Base-by-base conservation (phyloP, 441 rosid species). In the Eruca vesicaria region DNA sequence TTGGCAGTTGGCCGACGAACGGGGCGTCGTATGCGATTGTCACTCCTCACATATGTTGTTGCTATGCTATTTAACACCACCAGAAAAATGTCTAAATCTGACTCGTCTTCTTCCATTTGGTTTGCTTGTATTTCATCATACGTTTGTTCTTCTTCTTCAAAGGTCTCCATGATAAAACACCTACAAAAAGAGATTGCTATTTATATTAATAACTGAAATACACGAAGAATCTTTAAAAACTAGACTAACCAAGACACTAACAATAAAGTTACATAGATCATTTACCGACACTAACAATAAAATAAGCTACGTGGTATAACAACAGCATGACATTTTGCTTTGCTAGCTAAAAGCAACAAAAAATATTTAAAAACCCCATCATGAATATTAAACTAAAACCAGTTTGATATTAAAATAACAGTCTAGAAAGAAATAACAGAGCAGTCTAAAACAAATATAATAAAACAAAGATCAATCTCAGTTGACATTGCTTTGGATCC, bases 71-170 rank as follows among this genome's bases (percentile, higher is more conserved):
- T 21, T 11, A 55, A 11, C 31, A 55, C 0, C 8, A 55, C 50
- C 50, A 43, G 50, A 7, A 43, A 5, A 14, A 43, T 43, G 50
- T 43, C 50, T 43, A 43, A 14, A 65, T 65, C 57, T 15, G 69
- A 2, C 31, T 65, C 57, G 6, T 65, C 69, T 8, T 65, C 68
- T 65, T 65, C 56, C 31, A 43, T 9, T 65, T 65, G 56, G 7
- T 43, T 9, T 43, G 35, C 9, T 14, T 41, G 11, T 43, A n/a
- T 8, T 16, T 64, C 21, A 64, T 0, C 12, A 2, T 21, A 57
- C 5, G 26, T 57, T 57, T 43, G 62, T 6, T 59, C 63, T 8
- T 31, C 21, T 28, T 59, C 20, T 15, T 29, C 50, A 43, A 43
- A 43, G 1, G 18, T 15, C 31, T 45, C 31, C 58, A 66, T 66